Base-by-base conservation (phyloP, 805 yeast species). In the Yarrowia sp. region DNA sequence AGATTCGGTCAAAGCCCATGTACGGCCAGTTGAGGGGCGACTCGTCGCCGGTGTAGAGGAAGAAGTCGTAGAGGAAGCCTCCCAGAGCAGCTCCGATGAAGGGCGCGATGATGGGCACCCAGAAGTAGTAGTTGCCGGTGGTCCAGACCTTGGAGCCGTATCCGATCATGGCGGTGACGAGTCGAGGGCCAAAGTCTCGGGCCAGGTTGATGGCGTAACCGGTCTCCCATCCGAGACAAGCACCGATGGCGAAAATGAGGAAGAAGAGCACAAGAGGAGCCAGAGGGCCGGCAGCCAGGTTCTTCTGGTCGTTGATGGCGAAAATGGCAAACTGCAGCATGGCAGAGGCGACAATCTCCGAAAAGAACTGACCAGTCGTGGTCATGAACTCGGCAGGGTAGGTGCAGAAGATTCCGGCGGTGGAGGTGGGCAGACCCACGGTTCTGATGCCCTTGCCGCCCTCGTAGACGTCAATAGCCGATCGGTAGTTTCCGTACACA, bases 71-170 rank as follows among this genome's bases (percentile, higher is more conserved):
- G n/a, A 83, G 64, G 69, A 82, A 72, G n/a, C 81, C 85, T 67
- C 88, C 88, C 41, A 78, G 72, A 56, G 82, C 70, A 41, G 83
- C 78, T 26, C 88, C 88, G 50, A 83, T 71, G 45, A 81, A 74
- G 38, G 88, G 87, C n/a, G 82, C 83, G 38, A 82, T 78, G 71
- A 83, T 74, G 64, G 87, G 86, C 43, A 84, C 84, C 87, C 87
- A 84, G 73, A 82, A 83, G 74, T 82, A 84, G 72, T 80, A 79
- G 74, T 78, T 76, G 69, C 82, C 78, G 16, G 75, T 72, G 16
- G 77, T 73, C 80, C 83, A 83, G 72, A 74, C 77, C 45, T 75
- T 81, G 40, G 75, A 74, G 49, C 83, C 81, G 70, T 83, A 83
- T 40, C 88, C 88, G 45, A 83, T 78, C 66, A 83, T 76, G 48